Base-by-base conservation (phyloP, 2,329 filamentous ascomycete genomes). In the Colletotrichum navitas region DNA sequence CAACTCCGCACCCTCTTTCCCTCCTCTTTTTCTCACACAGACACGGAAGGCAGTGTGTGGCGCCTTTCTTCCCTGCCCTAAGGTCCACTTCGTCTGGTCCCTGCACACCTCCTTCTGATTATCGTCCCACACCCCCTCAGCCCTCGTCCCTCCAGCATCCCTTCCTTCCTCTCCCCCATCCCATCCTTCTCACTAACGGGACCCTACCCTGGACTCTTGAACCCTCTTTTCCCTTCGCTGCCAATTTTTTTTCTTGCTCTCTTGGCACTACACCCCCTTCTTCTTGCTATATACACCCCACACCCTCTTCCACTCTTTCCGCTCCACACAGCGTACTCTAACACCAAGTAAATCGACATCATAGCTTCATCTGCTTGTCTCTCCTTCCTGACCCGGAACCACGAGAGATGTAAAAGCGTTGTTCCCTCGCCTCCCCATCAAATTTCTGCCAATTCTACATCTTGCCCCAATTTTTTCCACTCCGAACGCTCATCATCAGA, bases 361-460 rank as follows among this genome's bases (percentile, higher is more conserved):
- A 74, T 74, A 73, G 71, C 73, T 73, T 74, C 73, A 65, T 66
- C 54, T 65, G 34, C 51, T 56, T 74, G 70, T 74, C 63, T 74
- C 70, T 72, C 63, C 72, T 65, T 69, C 72, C 68, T 63, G 60
- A 69, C 71, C 71, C 55, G 61, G 54, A 59, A 62, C 71, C 71
- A 71, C 67, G 60, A 73, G 43, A 74, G 64, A 74, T 68, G 71
- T 71, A 74, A 74, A 74, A 73, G 71, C 73, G 63, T 74, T 74
- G 71, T 73, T 66, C 67, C 70, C 73, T 74, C 73, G 66, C 71
- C 73, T 74, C 71, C 56, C 72, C 68, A 54, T 65, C 63, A 36
- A 60, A 63, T 62, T 45, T 64, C 21, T 41, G 58, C 58, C 49
- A 60, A 61, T 39, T 65, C 69, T 56, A 60, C 60, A 65, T 59